Percentiles rank a stretch among this genome's conserved stretches.
Conservation (phyloP, 208 protist genomes). For the Trypanosoma cruzi region DNA sequence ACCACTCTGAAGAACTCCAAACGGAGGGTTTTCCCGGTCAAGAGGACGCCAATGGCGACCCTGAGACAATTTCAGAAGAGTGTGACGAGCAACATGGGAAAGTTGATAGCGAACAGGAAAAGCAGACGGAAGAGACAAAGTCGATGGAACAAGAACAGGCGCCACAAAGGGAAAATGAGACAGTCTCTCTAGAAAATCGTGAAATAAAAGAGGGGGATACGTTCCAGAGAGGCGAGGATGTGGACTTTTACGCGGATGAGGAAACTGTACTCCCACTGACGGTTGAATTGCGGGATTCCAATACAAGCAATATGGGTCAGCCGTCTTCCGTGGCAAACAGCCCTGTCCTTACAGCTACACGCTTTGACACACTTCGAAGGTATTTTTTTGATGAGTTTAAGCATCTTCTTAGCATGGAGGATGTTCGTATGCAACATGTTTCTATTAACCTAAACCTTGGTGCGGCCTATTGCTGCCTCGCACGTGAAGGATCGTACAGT, state of each 20-base stretch:
- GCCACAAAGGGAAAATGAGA: slow-evolving; percentile 7
- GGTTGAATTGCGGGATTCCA: slow-evolving; percentile 27
- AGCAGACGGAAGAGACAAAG: neutral
- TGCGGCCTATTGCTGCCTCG: slow-evolving; percentile 82
- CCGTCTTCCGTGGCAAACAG: slow-evolving; percentile 63
- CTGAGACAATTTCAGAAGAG: neutral
- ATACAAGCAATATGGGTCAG: slow-evolving; percentile 26
- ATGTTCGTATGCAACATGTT: slow-evolving; percentile 75
- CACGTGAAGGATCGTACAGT: slow-evolving; percentile 71
- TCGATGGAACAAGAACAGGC: neutral
- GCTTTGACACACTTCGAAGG: slow-evolving; percentile 58
- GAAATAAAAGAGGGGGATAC: neutral
- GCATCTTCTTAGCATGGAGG: slow-evolving; percentile 66
- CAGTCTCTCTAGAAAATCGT: slow-evolving; percentile 18
- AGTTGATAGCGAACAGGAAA: neutral
- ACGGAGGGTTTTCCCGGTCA: neutral
- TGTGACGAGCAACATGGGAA: neutral
- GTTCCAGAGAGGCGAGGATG: slow-evolving; percentile 24
- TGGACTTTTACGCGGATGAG: slow-evolving; percentile 38
- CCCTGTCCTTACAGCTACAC: slow-evolving; percentile 68
- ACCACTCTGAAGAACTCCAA: neutral
- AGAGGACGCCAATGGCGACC: neutral
- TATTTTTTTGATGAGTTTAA: slow-evolving; percentile 81
- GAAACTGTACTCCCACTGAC: slow-evolving; percentile 28
- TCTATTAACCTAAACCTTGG: slow-evolving; percentile 79